Conservation (phyloP, 495 filamentous ascomycete genomes). For the Hyaloscypha hepaticicola region DNA sequence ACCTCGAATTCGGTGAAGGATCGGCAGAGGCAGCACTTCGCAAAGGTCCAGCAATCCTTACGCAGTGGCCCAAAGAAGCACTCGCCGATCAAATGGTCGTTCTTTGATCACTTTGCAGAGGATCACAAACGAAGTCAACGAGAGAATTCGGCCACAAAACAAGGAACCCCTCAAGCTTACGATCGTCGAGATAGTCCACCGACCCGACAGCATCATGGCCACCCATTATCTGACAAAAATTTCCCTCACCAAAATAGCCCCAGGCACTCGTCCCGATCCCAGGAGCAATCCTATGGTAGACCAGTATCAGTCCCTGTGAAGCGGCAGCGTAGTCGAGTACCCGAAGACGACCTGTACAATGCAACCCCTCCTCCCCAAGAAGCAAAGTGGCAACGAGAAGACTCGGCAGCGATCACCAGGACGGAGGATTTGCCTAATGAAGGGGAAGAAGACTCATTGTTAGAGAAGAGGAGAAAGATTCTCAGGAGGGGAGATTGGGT, state of each 20-base stretch:
- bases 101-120: conserved; percentile 7
- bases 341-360: conserved; percentile 24
- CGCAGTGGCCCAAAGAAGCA: conserved; percentile 20
- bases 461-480: conserved; percentile 25
- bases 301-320: neutral
- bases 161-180: neutral
- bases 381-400: conserved; percentile 13
- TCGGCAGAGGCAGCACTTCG: conserved; percentile 31
- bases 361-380: conserved; percentile 20
- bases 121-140: conserved; percentile 1
- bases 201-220: neutral
- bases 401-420: neutral
- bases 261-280: conserved; percentile 3
- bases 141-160: neutral
- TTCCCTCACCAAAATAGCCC: neutral
- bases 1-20: conserved; percentile 5
- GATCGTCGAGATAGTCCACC: neutral
- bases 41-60: conserved; percentile 23
- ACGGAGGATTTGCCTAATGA: neutral
- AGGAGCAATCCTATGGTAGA: neutral
- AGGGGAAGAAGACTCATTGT: conserved; percentile 8
- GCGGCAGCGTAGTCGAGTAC: neutral
- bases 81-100: conserved; percentile 21
- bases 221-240: neutral
- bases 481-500: conserved; percentile 31